Conservation (phyloP, 495 filamentous ascomycete species). For the Thermothielavioides terrestris region DNA sequence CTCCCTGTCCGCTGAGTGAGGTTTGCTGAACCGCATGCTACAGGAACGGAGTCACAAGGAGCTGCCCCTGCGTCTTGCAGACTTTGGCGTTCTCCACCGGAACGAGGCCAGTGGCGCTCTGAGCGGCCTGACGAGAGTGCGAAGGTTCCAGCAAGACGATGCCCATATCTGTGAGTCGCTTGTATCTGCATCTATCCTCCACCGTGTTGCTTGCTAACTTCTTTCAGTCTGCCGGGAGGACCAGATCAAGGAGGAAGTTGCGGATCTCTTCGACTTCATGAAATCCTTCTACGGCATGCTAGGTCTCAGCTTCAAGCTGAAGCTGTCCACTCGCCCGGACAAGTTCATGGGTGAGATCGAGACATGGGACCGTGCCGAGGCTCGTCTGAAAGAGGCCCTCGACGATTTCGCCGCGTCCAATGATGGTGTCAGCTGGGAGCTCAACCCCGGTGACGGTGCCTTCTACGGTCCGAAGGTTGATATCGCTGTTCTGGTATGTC, state of each 20-base stretch:
- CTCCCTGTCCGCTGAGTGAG: too few relatives aligned
- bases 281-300: slow-evolving; percentile 76
- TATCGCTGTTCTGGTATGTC: slow-evolving; percentile 42
- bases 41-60: slow-evolving; percentile 73
- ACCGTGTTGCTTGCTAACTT: not conserved
- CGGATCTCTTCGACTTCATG: slow-evolving; percentile 82
- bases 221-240: slow-evolving; percentile 25
- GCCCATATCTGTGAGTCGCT: slow-evolving; percentile 62
- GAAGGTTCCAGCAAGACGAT: slow-evolving; percentile 93
- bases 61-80: slow-evolving; percentile 79
- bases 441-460: slow-evolving; percentile 89
- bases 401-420: slow-evolving; percentile 57
- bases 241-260: slow-evolving; percentile 73
- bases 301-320: slow-evolving; percentile 92
- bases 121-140: slow-evolving; percentile 80
- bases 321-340: slow-evolving; percentile 89
- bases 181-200: slow-evolving; percentile 10
- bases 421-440: slow-evolving; percentile 66
- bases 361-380: slow-evolving; percentile 83
- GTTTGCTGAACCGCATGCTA: not conserved
- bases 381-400: slow-evolving; percentile 64
- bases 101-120: slow-evolving; percentile 93
- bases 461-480: slow-evolving; percentile 97
- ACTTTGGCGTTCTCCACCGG: slow-evolving; percentile 90
- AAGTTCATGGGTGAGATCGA: slow-evolving; percentile 79